Evolutionary conservation across 176 grass and related monocot genomes (phyloP), one percentile per base, ranked within the genome.

Genomic region (Juncus inflexus): DNA sequence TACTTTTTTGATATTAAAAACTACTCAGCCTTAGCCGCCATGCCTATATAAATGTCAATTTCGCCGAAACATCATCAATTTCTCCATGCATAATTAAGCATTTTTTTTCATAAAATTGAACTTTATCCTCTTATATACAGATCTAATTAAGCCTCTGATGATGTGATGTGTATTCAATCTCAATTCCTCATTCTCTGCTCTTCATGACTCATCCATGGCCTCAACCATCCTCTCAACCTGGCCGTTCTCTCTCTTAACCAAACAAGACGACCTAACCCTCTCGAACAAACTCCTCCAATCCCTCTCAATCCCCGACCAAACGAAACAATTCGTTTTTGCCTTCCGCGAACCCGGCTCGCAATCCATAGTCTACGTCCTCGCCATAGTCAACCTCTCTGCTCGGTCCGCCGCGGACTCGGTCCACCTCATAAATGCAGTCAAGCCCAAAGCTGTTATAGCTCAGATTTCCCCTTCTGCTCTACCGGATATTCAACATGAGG

Each of bases 321-420:
- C 92, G 37, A 91, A 91, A 68, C 87, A 97, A 71, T 97, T 97
- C 75, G 87, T 97, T 37, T 53, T 97, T 52, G 92, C 92, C 56
- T 50, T 91, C 12, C 74, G 72, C 47, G 92, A 91, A 57, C 79
- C 87, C 7, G 82, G 67, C 12, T 78, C 83, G n/a, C 45, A 64
- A 49, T 42, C 74, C 42, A 64, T 97, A 68, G 81, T 97, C 58
- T 97, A 97, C 71, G 77, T 97, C 70, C 79, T 97, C 47, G 82
- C 87, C 60, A 82, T 83, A 58, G 82, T 91, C 63, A 91, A 89
- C 45, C 74, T 97, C 2, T 97, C 92, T 12, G 79, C 81, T 70
- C 85, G 77, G 72, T 97, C 92, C 15, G 87, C 92, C 12, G 59
- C 75, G 42, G 92, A 97, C 63, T 83, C 87, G 2, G 85, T 83